A percentile compares a stretch with the other conserved stretches of the same genome.
Conservation (phyloP, 495 filamentous ascomycete species). For the Aspergillus cristatus region DNA sequence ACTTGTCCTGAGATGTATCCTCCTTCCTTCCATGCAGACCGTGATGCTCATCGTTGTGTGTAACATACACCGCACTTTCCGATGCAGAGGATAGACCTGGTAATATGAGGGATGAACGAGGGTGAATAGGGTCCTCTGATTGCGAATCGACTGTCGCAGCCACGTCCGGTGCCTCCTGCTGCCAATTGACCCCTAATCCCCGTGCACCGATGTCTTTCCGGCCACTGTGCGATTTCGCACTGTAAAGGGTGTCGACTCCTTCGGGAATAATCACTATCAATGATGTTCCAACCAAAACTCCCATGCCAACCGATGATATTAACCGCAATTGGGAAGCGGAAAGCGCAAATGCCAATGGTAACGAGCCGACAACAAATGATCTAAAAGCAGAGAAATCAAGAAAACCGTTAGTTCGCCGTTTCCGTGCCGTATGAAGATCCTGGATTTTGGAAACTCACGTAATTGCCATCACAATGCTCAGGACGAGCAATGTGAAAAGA, state of each 20-base stretch:
- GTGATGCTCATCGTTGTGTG: conserved; percentile 6
- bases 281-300: conserved; percentile 87
- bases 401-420: conserved; percentile 18
- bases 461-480: conserved; percentile 88
- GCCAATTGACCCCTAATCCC: conserved; percentile 19
- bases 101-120: conserved; percentile 7
- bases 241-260: conserved; percentile 85
- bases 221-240: conserved; percentile 31
- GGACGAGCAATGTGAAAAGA: conserved; percentile 72
- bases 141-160: conserved; percentile 6
- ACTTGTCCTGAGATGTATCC: conserved; percentile 26
- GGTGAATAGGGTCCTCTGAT: neutral
- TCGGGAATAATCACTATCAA: conserved; percentile 97
- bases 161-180: conserved; percentile 17
- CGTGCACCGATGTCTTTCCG: conserved; percentile 26
- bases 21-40: conserved; percentile 18
- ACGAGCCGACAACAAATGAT: conserved; percentile 88
- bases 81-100: conserved; percentile 6
- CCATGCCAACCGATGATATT: conserved; percentile 88
- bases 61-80: conserved; percentile 6
- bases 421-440: too few relatives aligned
- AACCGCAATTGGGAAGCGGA: conserved; percentile 83
- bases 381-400: conserved; percentile 36
- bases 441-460: conserved; percentile 52
- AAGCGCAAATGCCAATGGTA: conserved; percentile 83